Base-by-base conservation (phyloP, 768 basidiomycete species). In the Pleurotus platypus region DNA sequence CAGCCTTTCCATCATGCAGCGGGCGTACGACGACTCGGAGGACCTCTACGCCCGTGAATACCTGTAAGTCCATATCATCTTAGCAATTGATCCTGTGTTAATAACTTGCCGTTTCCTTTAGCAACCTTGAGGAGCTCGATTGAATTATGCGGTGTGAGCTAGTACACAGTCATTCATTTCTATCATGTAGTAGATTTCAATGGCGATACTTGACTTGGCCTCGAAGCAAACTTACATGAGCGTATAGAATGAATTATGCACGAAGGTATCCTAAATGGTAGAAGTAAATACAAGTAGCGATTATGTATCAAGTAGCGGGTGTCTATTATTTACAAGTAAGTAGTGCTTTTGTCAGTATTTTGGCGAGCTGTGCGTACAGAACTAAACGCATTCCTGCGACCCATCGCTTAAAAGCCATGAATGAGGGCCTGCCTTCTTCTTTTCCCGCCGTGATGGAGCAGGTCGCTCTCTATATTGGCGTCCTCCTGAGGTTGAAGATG, bases 381-480 rank as follows among this genome's bases (percentile, higher is more conserved):
- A 35, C 30, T 35, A 35, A 35, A 35, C 30, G 30, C 11, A 8
- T 35, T 35, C 30, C 30, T 35, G 16, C 15, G 51, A 54, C 5
- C 22, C 49, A 22, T 51, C 49, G 37, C 51, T 54, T 2, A 54
- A 42, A 9, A 54, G 51, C 51, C 51, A 54, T 12, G 51, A 54
- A 42, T 22, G 7, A 30, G 27, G 18, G 13, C 39, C 18, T 8
- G 38, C 11, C 51, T 54, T 26, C 38, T 40, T 40, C 51, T 18
- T n/a, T 13, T 11, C 18, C 42, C 39, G 37, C 0, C 39, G n/a
- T 1, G 51, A 26, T 9, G n/a, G 16, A 18, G 51, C 51, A 22
- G 12, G 39, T 16, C 37, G 51, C n/a, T 16, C 51, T 38, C 39
- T 39, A 42, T 42, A 42, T 42, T 37, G n/a, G 12, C 38, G 38